A percentile compares a stretch with the other conserved stretches of the same genome.
phyloP scores from a whole-genome alignment of 2,329 filamentous ascomycete genomes.

The Cladosporium colombiae region DNA sequence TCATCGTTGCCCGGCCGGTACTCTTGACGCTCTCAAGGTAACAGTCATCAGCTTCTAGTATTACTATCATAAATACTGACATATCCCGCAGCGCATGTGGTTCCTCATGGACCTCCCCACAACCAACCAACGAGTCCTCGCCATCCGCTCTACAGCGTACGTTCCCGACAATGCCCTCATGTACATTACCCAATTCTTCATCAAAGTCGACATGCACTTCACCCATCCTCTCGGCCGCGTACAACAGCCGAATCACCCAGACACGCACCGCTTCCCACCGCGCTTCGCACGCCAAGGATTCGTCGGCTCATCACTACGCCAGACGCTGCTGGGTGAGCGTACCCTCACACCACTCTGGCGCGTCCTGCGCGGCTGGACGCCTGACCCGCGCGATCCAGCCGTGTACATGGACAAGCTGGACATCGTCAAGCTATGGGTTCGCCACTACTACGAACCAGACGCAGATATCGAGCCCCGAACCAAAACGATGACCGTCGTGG shows the following conservation, averaged over 20 bases:
- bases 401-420: constrained; percentile 46
- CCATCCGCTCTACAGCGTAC: constrained; percentile 55
- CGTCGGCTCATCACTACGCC: constrained; percentile 49
- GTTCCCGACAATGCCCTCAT: constrained; percentile 64
- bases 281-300: constrained; percentile 46
- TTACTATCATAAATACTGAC: constrained; percentile 39
- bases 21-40: constrained; percentile 30
- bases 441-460: constrained; percentile 54
- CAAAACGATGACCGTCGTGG: constrained; percentile 43
- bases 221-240: constrained; percentile 57
- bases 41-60: background rate
- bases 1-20: constrained; percentile 43
- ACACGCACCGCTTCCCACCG: constrained; percentile 18
- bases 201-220: constrained; percentile 72
- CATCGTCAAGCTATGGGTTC: constrained; percentile 57
- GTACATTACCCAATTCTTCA: constrained; percentile 63
- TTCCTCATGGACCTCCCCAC: constrained; percentile 67
- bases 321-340: constrained; percentile 50
- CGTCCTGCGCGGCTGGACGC: constrained; percentile 58
- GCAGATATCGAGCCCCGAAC: constrained; percentile 27
- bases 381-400: constrained; percentile 23
- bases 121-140: constrained; percentile 54
- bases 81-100: constrained; percentile 64
- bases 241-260: constrained; percentile 22
- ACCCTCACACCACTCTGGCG: constrained; percentile 51